phyloP scores from a whole-genome alignment of 139 green algal genomes.

The Spirogloea muscicola region DNA sequence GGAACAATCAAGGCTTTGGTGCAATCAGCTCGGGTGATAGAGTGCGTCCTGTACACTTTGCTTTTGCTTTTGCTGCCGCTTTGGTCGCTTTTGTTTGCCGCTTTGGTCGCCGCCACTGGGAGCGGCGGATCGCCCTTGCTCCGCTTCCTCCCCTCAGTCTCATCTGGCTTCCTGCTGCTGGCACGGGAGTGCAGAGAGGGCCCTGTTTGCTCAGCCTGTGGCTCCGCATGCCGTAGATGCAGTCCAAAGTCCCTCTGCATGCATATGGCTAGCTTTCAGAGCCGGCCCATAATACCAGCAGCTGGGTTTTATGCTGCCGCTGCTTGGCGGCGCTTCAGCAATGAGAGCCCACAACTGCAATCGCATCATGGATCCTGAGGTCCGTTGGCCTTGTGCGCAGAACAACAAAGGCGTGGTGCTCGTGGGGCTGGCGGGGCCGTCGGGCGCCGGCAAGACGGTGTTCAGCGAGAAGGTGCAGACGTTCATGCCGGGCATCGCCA shows the following conservation, averaged over 20 bases:
- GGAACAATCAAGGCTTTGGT: too few species aligned
- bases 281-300: background rate
- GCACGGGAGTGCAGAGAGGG: background rate
- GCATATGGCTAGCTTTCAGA: background rate
- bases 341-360: background rate
- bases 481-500: slow-evolving; percentile 77
- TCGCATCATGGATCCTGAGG: background rate
- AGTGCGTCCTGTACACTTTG: too few species aligned
- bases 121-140: too few species aligned
- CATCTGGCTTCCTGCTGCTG: slow-evolving; percentile 1
- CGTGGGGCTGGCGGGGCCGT: slow-evolving; percentile 82
- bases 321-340: background rate
- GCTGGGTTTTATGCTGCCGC: slow-evolving; percentile 33
- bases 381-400: slow-evolving; percentile 19
- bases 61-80: too few species aligned
- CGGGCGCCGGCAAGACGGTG: slow-evolving; percentile 90
- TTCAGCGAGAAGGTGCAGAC: slow-evolving; percentile 84
- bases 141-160: slow-evolving; percentile 2
- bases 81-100: too few species aligned
- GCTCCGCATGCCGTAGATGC: too few species aligned
- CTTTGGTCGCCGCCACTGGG: too few species aligned
- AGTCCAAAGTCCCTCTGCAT: background rate
- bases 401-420: slow-evolving; percentile 39
- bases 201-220: background rate
- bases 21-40: too few species aligned